Conservation (phyloP, 169 alveolate genomes). For the Plasmodium gallinaceum region DNA sequence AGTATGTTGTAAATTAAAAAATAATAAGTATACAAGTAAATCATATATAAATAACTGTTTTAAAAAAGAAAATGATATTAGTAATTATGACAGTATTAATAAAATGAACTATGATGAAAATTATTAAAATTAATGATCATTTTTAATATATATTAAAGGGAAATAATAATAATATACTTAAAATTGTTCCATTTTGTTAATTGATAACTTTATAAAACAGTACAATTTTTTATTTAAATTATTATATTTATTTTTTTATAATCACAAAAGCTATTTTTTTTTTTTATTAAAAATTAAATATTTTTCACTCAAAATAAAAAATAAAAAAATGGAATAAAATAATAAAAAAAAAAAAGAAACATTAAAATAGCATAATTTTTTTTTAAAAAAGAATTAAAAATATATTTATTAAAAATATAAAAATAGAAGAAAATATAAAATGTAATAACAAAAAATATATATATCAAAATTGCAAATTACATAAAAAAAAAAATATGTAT, state of each 20-base stretch:
- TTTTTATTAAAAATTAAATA: background rate
- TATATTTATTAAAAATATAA: conserved; percentile 34
- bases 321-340: conserved; percentile 4
- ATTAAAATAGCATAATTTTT: background rate
- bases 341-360: background rate
- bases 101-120: background rate
- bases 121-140: background rate
- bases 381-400: conserved; percentile 29
- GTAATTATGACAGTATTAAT: background rate
- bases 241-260: no score
- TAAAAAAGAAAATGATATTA: background rate
- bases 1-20: conserved; percentile 22
- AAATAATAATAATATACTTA: no score
- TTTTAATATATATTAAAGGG: no score
- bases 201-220: no score
- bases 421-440: conserved; percentile 12
- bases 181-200: no score
- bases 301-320: conserved; percentile 2
- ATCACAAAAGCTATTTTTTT: background rate
- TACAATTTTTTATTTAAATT: no score
- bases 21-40: background rate
- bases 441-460: conserved; percentile 28
- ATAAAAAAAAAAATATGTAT: conserved; percentile 47
- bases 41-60: background rate
- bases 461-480: conserved; percentile 63